Conservation (phyloP, 1,139 yeast genomes). For the Kodamaea arcana region DNA sequence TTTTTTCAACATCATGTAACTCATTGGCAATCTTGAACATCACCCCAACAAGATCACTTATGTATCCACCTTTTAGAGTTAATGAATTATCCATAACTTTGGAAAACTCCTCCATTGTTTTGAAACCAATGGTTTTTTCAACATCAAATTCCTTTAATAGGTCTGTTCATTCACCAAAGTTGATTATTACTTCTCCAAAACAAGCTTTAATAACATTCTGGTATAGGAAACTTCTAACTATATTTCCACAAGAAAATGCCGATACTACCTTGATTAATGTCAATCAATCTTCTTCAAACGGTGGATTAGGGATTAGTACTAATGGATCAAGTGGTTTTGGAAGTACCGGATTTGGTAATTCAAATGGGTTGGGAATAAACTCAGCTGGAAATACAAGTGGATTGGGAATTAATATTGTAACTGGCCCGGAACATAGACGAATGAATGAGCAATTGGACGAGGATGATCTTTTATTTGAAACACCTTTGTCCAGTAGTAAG, state of each 20-base stretch:
- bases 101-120: slow-evolving; percentile 19
- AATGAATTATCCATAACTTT: slow-evolving; percentile 23
- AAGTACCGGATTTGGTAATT: too few relatives aligned
- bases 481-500: slow-evolving; percentile 11
- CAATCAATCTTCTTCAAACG: slow-evolving; percentile 17
- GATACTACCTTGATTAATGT: slow-evolving; percentile 17
- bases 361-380: too few relatives aligned
- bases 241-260: slow-evolving; percentile 31
- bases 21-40: slow-evolving; percentile 36
- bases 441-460: not conserved
- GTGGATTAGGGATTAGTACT: slow-evolving; percentile 36
- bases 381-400: too few relatives aligned
- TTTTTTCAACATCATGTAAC: too few relatives aligned
- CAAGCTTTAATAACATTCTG: slow-evolving; percentile 21
- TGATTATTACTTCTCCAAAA: slow-evolving; percentile 14
- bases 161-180: slow-evolving; percentile 2
- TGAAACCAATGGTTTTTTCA: slow-evolving; percentile 26
- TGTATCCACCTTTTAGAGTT: slow-evolving; percentile 40
- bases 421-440: slow-evolving; percentile 14
- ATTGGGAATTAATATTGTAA: slow-evolving; percentile 31
- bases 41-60: slow-evolving; percentile 17
- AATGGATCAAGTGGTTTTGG: too few relatives aligned
- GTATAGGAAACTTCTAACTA: slow-evolving; percentile 24
- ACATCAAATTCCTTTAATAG: slow-evolving; percentile 1
- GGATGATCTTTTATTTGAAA: slow-evolving; percentile 3